These are phyloP conservation scores for Claviceps digitariae DNA, from an alignment of 2,329 filamentous ascomycete species.

Conservation along the genomic window DNA sequence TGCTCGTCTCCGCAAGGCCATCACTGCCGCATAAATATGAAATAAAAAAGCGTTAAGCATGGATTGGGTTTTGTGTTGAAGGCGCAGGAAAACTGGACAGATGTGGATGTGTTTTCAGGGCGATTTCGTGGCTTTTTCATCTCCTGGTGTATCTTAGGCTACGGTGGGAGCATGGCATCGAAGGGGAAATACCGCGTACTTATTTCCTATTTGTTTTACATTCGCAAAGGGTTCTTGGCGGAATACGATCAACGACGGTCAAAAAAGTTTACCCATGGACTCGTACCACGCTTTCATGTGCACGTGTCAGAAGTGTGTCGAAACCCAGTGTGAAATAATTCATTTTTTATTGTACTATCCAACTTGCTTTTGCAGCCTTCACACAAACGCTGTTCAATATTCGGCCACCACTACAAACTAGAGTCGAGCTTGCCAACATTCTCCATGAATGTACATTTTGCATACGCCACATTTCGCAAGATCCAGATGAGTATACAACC, in stretches of 20 bases:
- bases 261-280: not conserved
- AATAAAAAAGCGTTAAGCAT: conserved; percentile 12
- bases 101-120: conserved; percentile 8
- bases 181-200: conserved; percentile 23
- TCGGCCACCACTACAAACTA: too few species aligned
- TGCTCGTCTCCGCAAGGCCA: conserved; percentile 47
- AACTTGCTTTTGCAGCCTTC: too few species aligned
- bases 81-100: conserved; percentile 6
- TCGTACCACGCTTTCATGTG: not conserved
- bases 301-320: not conserved
- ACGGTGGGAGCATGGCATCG: conserved; percentile 25
- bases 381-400: too few species aligned
- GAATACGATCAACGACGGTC: conserved; percentile 16
- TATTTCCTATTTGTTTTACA: conserved; percentile 10
- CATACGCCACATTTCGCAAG: too few species aligned
- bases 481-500: too few species aligned
- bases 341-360: too few species aligned
- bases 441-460: too few species aligned
- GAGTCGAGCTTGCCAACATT: too few species aligned
- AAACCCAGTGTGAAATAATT: too few species aligned
- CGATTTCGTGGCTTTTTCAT: conserved; percentile 25
- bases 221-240: conserved; percentile 23
- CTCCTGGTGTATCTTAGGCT: conserved; percentile 25
- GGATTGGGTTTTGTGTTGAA: conserved; percentile 5
- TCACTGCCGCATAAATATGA: conserved; percentile 43